Percentiles rank a stretch among this genome's conserved stretches.
phyloP scores from a whole-genome alignment of 768 basidiomycete genomes.

The Lentinus brumalis region DNA sequence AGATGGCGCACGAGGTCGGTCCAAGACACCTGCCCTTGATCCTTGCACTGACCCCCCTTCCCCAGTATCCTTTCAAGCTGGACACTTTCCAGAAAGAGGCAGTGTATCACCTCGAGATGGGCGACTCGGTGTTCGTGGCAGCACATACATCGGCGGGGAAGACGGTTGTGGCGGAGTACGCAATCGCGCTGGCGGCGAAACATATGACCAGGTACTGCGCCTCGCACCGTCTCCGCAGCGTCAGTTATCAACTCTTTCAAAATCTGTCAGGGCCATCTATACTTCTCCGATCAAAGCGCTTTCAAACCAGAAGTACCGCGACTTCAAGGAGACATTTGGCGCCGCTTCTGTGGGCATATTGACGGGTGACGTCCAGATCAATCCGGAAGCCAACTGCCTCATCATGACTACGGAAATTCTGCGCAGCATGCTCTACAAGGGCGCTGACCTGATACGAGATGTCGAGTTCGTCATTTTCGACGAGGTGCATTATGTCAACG shows the following conservation, averaged over 20 bases:
- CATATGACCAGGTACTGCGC: slow-evolving; percentile 92
- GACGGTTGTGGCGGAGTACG: slow-evolving; percentile 98
- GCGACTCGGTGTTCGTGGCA: slow-evolving; percentile 98
- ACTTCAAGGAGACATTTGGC: slow-evolving; percentile 96
- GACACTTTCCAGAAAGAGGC: slow-evolving; percentile 99
- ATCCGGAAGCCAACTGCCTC: slow-evolving; percentile 94
- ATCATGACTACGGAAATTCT: slow-evolving; percentile 99
- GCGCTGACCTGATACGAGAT: slow-evolving; percentile 96
- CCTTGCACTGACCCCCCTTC: not conserved
- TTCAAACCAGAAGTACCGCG: slow-evolving; percentile 98
- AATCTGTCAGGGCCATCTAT: slow-evolving; percentile 79
- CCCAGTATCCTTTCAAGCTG: slow-evolving; percentile 95
- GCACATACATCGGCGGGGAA: slow-evolving; percentile 99
- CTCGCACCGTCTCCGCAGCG: not conserved
- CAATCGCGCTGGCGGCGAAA: slow-evolving; percentile 93
- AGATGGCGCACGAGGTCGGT: slow-evolving; percentile 89
- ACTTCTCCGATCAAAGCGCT: slow-evolving; percentile 98
- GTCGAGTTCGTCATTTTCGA: slow-evolving; percentile 99
- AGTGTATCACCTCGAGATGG: slow-evolving; percentile 95
- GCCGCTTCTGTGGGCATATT: slow-evolving; percentile 91
- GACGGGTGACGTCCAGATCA: slow-evolving; percentile 99
- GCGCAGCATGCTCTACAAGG: slow-evolving; percentile 98
- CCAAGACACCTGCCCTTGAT: not conserved
- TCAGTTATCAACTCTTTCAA: not conserved
- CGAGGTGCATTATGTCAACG: slow-evolving; percentile 99